These are phyloP conservation scores for Phialocephala subalpina DNA, from an alignment of 2,329 filamentous ascomycete species.

Conservation along the genomic window DNA sequence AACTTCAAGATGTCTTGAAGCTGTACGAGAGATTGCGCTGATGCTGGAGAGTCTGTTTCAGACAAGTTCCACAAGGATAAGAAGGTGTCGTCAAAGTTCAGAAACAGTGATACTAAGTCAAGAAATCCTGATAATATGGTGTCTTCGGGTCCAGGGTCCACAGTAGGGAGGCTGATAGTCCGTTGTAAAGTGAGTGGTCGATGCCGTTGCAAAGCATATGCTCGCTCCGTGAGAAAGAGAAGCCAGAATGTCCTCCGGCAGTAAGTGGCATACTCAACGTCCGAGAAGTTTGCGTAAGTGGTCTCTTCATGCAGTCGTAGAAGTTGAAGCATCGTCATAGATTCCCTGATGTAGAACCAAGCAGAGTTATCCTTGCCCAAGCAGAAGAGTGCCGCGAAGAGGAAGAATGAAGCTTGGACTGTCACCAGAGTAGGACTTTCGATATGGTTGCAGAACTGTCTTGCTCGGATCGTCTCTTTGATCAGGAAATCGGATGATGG, in stretches of 20 bases:
- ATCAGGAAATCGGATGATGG: constrained; percentile 36
- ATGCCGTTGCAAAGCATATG: constrained; percentile 45
- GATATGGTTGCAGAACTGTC: constrained; percentile 37
- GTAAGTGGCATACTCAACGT: constrained; percentile 20
- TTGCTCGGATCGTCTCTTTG: constrained; percentile 40
- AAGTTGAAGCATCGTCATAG: constrained; percentile 42
- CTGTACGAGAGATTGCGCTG: constrained; percentile 23
- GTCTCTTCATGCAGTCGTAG: constrained; percentile 43
- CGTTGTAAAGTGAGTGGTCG: constrained; percentile 39
- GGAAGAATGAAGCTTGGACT: constrained; percentile 46
- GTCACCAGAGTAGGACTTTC: constrained; percentile 41
- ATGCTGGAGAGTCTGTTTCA: constrained; percentile 16
- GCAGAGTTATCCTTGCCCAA: constrained; percentile 46
- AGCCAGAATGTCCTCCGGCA: constrained; percentile 41
- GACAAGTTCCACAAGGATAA: constrained; percentile 42
- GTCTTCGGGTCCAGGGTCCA: constrained; percentile 35
- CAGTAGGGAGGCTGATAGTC: constrained; percentile 38
- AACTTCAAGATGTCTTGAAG: constrained; percentile 27
- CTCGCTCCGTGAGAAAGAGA: constrained; percentile 46
- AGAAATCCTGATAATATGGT: constrained; percentile 44
- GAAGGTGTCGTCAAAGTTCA: constrained; percentile 39
- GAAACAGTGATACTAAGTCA: constrained; percentile 37
- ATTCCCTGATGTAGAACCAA: constrained; percentile 45
- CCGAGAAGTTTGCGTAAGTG: constrained; percentile 32
- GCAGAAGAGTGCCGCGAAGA: constrained; percentile 43